Base-by-base conservation (phyloP, 371 early-diverging fungal species). In the Mortierella sp. region DNA sequence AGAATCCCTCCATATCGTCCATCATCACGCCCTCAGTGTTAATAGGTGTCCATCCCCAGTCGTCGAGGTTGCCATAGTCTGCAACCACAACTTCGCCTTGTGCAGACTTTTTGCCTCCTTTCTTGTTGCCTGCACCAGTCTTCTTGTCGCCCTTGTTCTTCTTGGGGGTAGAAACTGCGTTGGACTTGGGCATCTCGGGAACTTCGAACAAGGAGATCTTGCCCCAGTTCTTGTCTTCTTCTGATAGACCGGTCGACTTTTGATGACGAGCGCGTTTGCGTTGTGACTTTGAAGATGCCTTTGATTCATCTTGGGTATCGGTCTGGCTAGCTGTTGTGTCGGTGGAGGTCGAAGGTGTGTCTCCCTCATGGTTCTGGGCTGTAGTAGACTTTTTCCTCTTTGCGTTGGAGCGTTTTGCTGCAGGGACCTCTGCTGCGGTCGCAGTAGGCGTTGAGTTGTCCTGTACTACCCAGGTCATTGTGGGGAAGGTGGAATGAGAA, bases 1-100 rank as follows among this genome's bases (percentile, higher is more conserved):
- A 54, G 63, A 95, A 92, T 9, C 95, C 96, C 28, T 92, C 91
- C 31, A 83, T 64, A 44, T 92, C 90, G 58, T 91, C 92, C 82
- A 64, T 43, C 65, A 45, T 9, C 63, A 73, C 67, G 28, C 74
- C 74, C 22, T 73, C 74, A 1, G 74, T 73, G 25, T 46, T 44
- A 7, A 91, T 82, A 28, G 85, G 81, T 9, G 72, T 79, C 93
- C 93, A 92, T 29, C 83, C 88, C 88, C 88, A 89, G 9, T 71
- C 70, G 56, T 87, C 85, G 13, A 86, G 76, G 16, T 44, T 41
- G 17, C 70, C 61, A 50, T 70, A 66, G 25, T 76, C 69, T 24
- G 67, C 70, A 21, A 50, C 22, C 10, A 73, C 62, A 10, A 63
- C 40, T 37, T 67, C 55, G 10, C 67, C 72, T 13, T 31, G 28